Conservation (phyloP, 2,329 filamentous ascomycete genomes). For the Hirsutella rhossiliensis region DNA sequence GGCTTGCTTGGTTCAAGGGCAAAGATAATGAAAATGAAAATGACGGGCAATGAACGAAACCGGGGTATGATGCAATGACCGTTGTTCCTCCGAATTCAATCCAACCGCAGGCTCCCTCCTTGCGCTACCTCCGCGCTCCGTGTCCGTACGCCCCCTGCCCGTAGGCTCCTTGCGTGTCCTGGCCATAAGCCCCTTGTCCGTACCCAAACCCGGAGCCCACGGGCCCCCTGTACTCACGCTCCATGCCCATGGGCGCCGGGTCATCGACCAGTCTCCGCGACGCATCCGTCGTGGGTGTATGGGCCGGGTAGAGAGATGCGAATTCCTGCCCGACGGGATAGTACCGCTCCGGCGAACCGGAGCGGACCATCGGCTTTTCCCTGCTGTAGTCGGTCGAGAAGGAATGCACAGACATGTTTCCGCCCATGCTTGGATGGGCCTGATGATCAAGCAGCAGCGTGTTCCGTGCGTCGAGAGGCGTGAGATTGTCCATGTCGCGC, state of each 20-base stretch:
- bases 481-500: conserved; percentile 70
- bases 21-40: background rate
- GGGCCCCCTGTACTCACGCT: conserved; percentile 5
- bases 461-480: conserved; percentile 76
- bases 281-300: conserved; percentile 24
- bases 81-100: background rate
- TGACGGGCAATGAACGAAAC: background rate
- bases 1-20: background rate
- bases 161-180: background rate
- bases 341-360: conserved; percentile 21
- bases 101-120: background rate
- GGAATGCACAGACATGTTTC: conserved; percentile 29
- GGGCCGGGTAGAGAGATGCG: conserved; percentile 18
- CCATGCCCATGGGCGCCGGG: conserved; percentile 25
- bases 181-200: conserved; percentile 6
- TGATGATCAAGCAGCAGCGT: conserved; percentile 63
- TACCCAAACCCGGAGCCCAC: conserved; percentile 7
- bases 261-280: conserved; percentile 25
- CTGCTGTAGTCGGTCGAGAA: conserved; percentile 24
- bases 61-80: conserved; percentile 1
- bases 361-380: conserved; percentile 18
- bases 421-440: conserved; percentile 21
- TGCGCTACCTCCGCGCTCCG: background rate
- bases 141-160: background rate
- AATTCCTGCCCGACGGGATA: conserved; percentile 9